Base-by-base conservation (phyloP, 768 basidiomycete species). In the Lepiota subincarnata region DNA sequence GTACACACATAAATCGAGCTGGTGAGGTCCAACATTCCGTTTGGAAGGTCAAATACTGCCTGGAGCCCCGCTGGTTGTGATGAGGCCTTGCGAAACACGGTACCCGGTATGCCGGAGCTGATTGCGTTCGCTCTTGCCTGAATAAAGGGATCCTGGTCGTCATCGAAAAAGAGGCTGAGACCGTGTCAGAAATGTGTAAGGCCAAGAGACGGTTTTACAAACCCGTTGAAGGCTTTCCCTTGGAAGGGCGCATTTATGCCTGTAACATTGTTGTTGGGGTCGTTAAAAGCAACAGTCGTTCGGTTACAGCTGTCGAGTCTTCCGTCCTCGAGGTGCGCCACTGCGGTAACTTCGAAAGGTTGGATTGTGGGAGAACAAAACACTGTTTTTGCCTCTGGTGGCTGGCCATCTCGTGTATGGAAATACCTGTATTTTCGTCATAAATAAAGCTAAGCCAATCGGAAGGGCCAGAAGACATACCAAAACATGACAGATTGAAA, bases 401-500 rank as follows among this genome's bases (percentile, higher is more conserved):
- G 67, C 14, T 64, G 59, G 44, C 62, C 59, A 40, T 70, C 62
- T 14, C 57, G 57, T 5, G 51, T 53, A 49, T 78, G 70, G 62
- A 74, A 85, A 62, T 63, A 75, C 74, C 74, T 64, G 47, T 28
- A 48, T 10, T 45, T 56, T 26, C 35, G 11, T 53, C 39, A 35
- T 18, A 20, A 40, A 3, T 20, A 46, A n/a, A n/a, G n/a, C n/a
- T 7, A 31, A 28, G 13, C 50, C 44, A 16, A 40, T 19, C 28
- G 18, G 35, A 26, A 45, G 26, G 46, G 36, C 31, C 10, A 16
- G 2, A n/a, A 37, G 11, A 50, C 66, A 11, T 65, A 86, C 84
- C 85, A 88, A 60, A 87, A 88, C 69, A 87, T 75, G 39, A 87
- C 82, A 6, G 86, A 83, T 34, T 73, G 76, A 26, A 75, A 66